Evolutionary conservation across 257 asterid species (phyloP).

Genomic region (Solanum clarkiae): DNA sequence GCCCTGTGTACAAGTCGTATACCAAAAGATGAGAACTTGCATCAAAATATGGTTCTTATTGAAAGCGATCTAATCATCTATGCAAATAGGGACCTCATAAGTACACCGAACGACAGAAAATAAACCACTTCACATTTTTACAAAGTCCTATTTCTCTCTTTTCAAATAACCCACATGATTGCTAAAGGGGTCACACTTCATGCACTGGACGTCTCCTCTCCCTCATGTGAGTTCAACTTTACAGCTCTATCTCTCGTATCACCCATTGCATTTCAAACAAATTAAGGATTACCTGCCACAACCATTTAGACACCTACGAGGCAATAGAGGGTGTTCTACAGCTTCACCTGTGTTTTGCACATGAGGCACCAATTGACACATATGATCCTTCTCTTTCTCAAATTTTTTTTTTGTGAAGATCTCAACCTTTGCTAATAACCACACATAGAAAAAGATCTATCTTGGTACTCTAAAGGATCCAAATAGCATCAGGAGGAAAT

Average conservation of each 20-base stretch:
- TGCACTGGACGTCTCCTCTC: not conserved
- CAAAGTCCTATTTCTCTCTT: not conserved
- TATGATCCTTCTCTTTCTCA: not conserved
- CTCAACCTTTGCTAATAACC: not conserved
- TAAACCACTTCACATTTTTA: not conserved
- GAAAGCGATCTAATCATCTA: not conserved
- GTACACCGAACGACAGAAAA: not conserved
- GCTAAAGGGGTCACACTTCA: not conserved
- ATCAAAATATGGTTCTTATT: not conserved
- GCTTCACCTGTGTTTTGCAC: not conserved
- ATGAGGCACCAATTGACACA: not conserved
- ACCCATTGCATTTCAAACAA: not conserved
- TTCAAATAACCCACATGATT: not conserved
- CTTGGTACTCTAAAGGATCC: not conserved
- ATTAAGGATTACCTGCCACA: not conserved
- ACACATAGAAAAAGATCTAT: not conserved
- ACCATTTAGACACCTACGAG: not conserved
- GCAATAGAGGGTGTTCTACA: not conserved
- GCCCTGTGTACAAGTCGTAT: not conserved
- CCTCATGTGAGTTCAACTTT: not conserved
- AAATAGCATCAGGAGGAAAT: not conserved
- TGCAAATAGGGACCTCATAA: not conserved
- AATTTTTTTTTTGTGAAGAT: not conserved
- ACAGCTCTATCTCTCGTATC: not conserved
- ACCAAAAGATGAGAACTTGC: not conserved